These are phyloP conservation scores for Penicillium corylophilum DNA, from an alignment of 2,329 filamentous ascomycete genomes.

Conservation along the genomic window DNA sequence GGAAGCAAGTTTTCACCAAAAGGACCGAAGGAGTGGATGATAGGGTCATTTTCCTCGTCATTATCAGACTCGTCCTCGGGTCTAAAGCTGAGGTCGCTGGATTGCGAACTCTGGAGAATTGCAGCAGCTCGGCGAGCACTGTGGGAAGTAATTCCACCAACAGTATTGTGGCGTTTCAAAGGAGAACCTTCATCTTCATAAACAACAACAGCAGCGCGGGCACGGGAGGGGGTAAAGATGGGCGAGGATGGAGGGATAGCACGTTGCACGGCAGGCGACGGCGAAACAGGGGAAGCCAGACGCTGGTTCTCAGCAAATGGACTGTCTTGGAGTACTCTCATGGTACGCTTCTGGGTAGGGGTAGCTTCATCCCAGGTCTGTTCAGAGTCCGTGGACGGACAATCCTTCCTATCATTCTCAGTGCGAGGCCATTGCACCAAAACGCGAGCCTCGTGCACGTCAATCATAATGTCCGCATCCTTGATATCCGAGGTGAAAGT, in stretches of 20 bases:
- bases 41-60: slow-evolving; percentile 91
- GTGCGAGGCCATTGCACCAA: slow-evolving; percentile 79
- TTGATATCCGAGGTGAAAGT: slow-evolving; percentile 88
- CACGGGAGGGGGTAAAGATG: slow-evolving; percentile 44
- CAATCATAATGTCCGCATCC: slow-evolving; percentile 85
- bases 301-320: slow-evolving; percentile 60
- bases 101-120: slow-evolving; percentile 34
- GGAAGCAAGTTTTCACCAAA: slow-evolving; percentile 83
- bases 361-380: slow-evolving; percentile 66
- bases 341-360: slow-evolving; percentile 36
- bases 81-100: slow-evolving; percentile 34
- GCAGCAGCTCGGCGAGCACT: slow-evolving; percentile 35
- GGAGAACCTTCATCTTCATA: slow-evolving; percentile 70
- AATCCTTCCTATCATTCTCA: slow-evolving; percentile 49
- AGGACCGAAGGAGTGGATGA: slow-evolving; percentile 87
- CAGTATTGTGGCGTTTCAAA: slow-evolving; percentile 44
- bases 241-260: slow-evolving; percentile 45
- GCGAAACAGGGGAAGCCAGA: slow-evolving; percentile 76
- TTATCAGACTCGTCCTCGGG: slow-evolving; percentile 71
- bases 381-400: slow-evolving; percentile 59
- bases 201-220: slow-evolving; percentile 54
- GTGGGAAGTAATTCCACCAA: slow-evolving; percentile 29
- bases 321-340: slow-evolving; percentile 36
- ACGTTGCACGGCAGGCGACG: slow-evolving; percentile 56
- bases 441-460: slow-evolving; percentile 89